Evolutionary conservation across 352 stramenopile genomes (phyloP).

Genomic region (Chrysophaeum taylorii): DNA sequence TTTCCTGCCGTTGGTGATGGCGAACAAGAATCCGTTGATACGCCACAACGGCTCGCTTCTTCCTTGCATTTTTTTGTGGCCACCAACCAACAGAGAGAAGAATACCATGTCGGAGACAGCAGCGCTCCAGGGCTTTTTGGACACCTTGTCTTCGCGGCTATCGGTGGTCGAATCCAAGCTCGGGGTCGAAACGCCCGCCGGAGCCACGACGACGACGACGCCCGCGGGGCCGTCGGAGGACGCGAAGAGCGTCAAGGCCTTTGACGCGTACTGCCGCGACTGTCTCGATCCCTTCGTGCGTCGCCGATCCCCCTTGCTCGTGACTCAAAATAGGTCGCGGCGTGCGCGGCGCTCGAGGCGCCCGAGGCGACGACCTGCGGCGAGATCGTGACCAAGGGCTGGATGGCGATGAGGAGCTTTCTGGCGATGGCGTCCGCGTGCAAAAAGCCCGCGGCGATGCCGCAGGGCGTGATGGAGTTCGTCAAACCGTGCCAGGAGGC

Average conservation of each 20-base stretch:
- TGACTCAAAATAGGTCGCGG: too few species aligned
- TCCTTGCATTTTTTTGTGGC: too few species aligned
- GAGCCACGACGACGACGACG: neutral
- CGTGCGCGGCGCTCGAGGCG: conserved; percentile 52
- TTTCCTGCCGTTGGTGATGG: too few species aligned
- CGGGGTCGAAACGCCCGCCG: conserved; percentile 36
- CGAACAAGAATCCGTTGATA: too few species aligned
- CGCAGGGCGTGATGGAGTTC: conserved; percentile 24
- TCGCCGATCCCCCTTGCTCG: too few species aligned
- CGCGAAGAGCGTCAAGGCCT: conserved; percentile 62
- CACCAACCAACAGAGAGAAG: conserved; percentile 23
- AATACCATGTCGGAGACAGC: conserved; percentile 17
- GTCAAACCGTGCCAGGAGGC: conserved; percentile 32
- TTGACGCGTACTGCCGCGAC: conserved; percentile 70
- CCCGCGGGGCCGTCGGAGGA: conserved; percentile 26
- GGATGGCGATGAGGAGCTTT: conserved; percentile 72
- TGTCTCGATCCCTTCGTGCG: conserved; percentile 69
- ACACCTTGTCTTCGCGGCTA: conserved; percentile 60
- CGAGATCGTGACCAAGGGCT: conserved; percentile 68
- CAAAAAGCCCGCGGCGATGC: conserved; percentile 69
- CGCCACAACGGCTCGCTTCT: too few species aligned
- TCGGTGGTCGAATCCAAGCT: conserved; percentile 59
- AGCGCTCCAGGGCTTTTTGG: conserved; percentile 68
- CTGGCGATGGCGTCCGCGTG: conserved; percentile 76
- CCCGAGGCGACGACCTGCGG: conserved; percentile 67